phyloP scores from a whole-genome alignment of 225 moss, liverwort and hornwort genomes.

The Sphagnum contortum region DNA sequence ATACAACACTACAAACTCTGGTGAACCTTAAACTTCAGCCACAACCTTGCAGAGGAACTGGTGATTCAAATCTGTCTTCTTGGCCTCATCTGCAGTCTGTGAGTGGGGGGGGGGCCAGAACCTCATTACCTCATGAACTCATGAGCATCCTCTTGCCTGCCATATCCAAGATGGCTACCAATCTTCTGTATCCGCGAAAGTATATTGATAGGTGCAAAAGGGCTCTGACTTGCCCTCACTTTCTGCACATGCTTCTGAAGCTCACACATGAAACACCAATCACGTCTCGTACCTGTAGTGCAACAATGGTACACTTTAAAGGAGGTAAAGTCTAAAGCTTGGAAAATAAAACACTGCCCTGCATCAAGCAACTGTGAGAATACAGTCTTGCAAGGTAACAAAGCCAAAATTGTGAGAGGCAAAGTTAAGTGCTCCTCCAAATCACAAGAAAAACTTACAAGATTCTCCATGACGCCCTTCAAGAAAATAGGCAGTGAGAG shows the following conservation, averaged over 20 bases:
- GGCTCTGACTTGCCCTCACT: constrained; percentile 46
- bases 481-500: constrained; percentile 68
- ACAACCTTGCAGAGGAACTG: too few relatives aligned
- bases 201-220: constrained; percentile 75
- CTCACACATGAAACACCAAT: constrained; percentile 96
- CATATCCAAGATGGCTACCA: constrained; percentile 72
- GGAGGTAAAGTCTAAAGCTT: neutral
- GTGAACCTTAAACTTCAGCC: neutral
- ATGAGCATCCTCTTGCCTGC: constrained; percentile 97
- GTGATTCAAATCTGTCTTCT: too few relatives aligned
- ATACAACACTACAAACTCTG: too few relatives aligned
- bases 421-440: too few relatives aligned
- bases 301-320: neutral
- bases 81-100: too few relatives aligned
- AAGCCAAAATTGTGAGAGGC: too few relatives aligned
- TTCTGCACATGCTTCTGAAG: constrained; percentile 68
- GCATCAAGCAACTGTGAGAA: too few relatives aligned
- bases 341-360: too few relatives aligned
- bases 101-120: too few relatives aligned
- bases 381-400: too few relatives aligned
- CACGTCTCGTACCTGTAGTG: constrained; percentile 56
- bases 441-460: constrained; percentile 39
- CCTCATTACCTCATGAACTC: constrained; percentile 78
- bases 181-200: constrained; percentile 67
- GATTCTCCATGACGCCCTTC: constrained; percentile 53